Conservation (phyloP, 2,329 filamentous ascomycete species). For the Penicillium occitanis region DNA sequence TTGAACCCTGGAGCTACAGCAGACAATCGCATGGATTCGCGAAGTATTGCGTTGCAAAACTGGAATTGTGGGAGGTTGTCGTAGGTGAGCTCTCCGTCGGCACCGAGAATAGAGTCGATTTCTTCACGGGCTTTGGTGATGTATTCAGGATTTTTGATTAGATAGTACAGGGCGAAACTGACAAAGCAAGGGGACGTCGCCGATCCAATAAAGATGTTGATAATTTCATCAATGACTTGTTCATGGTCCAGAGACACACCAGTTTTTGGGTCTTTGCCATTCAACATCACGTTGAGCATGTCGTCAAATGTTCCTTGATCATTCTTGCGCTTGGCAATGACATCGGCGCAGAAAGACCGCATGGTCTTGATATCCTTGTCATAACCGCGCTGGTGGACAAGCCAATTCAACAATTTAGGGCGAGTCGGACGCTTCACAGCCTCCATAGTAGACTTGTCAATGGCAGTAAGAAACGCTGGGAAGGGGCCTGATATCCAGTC, state of each 20-base stretch:
- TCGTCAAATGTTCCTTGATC: slow-evolving; percentile 60
- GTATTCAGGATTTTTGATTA: slow-evolving; percentile 62
- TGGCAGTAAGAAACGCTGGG: slow-evolving; percentile 53
- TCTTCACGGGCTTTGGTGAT: slow-evolving; percentile 65
- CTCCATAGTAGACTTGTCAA: slow-evolving; percentile 58
- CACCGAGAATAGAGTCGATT: slow-evolving; percentile 64
- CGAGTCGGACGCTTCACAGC: slow-evolving; percentile 57
- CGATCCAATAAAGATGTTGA: slow-evolving; percentile 64
- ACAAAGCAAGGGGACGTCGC: slow-evolving; percentile 70
- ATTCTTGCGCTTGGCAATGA: slow-evolving; percentile 58
- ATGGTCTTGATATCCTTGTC: slow-evolving; percentile 55
- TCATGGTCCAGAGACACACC: slow-evolving; percentile 58
- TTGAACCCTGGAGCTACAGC: slow-evolving; percentile 61
- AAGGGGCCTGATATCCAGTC: slow-evolving; percentile 49
- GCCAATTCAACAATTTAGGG: slow-evolving; percentile 54
- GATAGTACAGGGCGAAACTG: slow-evolving; percentile 64
- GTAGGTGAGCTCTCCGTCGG: slow-evolving; percentile 50
- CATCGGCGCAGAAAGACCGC: slow-evolving; percentile 55
- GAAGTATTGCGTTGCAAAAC: slow-evolving; percentile 66
- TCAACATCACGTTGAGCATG: slow-evolving; percentile 60
- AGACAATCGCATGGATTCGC: slow-evolving; percentile 64
- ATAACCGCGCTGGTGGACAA: slow-evolving; percentile 56
- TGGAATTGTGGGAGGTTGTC: slow-evolving; percentile 62
- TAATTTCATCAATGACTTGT: slow-evolving; percentile 66
- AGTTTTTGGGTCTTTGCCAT: slow-evolving; percentile 61